Base-by-base conservation (phyloP, 1,284 basidiomycete genomes). In the Ceratobasidium sp. region DNA sequence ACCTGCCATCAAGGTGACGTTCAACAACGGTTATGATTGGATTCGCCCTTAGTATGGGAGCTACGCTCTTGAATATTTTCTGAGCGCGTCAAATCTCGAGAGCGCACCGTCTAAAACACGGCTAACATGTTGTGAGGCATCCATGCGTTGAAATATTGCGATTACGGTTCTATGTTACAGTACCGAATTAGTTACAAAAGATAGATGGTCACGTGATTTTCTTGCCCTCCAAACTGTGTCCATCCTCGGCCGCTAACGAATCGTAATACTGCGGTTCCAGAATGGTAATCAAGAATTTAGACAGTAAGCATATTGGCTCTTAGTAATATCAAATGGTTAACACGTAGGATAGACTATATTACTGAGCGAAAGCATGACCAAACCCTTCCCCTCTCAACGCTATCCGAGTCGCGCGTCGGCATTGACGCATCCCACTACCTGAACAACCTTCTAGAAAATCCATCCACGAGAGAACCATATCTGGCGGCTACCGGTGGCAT, bases 381-480 rank as follows among this genome's bases (percentile, higher is more conserved):
- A 79, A 90, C 89, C 54, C 87, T 91, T 64, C 88, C 93, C 29
- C 86, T 99, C 67, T 88, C 86, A 70, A 87, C 91, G 5, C 85
- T 99, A 65, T 87, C 92, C 54, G 94, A 97, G 78, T 94, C 96
- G 64, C 91, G 97, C 62, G 88, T 99, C 31, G 96, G 96, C 55
- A 98, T 99, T 77, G 97, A 99, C 84, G 93, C 95, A 6, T 89
- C 92, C 15, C 89, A 92, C 80, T 99, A 98, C 80, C 85, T 99
- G 53, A 85, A 89, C 64, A 84, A 85, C 68, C 84, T 99, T 72
- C 88, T 91, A 31, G 89, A 93, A 70, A 86, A 84, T 70, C 86
- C 92, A 0, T 84, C 88, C 7, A 80, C 83, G 13, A 86, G 92
- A 47, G 96, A 99, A 81, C 92, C 96, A 8, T 85, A 97, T 45